Evolutionary conservation across 257 asterid genomes (phyloP).

Genomic region (Gentiana straminea): DNA sequence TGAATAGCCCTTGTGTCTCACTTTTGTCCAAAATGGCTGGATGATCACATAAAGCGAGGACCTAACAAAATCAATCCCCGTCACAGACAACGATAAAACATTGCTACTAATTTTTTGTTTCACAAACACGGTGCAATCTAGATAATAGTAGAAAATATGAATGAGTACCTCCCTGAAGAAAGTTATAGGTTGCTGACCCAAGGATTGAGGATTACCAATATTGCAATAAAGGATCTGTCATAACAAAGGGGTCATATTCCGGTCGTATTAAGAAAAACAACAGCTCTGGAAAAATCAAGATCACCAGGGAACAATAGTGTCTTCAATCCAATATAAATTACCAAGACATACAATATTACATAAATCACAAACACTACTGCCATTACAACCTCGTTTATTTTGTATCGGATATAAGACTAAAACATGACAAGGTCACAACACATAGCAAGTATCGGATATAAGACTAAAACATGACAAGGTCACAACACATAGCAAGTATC

Average conservation of each 20-base stretch:
- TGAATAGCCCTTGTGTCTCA: conserved; percentile 81
- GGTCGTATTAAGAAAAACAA: not conserved
- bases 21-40: conserved; percentile 82
- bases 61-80: conserved; percentile 30
- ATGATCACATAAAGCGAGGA: conserved; percentile 90
- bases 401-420: not conserved
- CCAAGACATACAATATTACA: no score
- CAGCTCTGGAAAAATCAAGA: no score
- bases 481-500: not conserved
- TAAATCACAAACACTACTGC: no score
- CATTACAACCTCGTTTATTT: no score
- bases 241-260: conserved; percentile 6
- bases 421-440: no score
- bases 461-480: not conserved
- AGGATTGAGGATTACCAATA: conserved; percentile 92
- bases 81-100: conserved; percentile 9
- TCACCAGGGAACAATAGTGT: no score
- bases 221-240: conserved; percentile 82
- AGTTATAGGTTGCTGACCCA: conserved; percentile 90
- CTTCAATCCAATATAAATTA: no score
- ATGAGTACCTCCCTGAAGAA: conserved; percentile 86
- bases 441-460: not conserved
- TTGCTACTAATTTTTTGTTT: no score
- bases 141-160: not conserved
- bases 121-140: no score